These are phyloP conservation scores for Lyophyllum decastes DNA, from an alignment of 768 basidiomycete species.

Conservation along the genomic window DNA sequence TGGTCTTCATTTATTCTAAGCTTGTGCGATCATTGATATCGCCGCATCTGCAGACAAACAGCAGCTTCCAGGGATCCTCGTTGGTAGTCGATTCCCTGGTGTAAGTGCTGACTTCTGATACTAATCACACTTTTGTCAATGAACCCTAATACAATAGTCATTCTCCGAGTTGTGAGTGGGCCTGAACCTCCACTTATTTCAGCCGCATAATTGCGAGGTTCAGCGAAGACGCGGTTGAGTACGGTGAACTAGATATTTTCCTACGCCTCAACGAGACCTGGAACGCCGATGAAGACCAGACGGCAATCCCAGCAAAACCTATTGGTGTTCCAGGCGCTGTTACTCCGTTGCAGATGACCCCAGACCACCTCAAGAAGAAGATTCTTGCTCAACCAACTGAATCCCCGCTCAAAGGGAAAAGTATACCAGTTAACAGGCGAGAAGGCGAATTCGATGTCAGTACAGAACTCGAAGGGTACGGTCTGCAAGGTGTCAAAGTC, in stretches of 20 bases:
- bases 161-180: conserved; percentile 71
- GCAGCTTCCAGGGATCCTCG: conserved; percentile 80
- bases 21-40: not conserved
- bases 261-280: conserved; percentile 74
- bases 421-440: conserved; percentile 55
- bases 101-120: conserved; percentile 44
- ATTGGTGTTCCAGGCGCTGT: conserved; percentile 83
- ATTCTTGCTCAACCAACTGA: conserved; percentile 42
- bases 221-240: conserved; percentile 87
- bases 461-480: conserved; percentile 67
- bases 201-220: not conserved
- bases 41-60: conserved; percentile 61
- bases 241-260: conserved; percentile 68
- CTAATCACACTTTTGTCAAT: conserved; percentile 5
- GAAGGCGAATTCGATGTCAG: conserved; percentile 63
- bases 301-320: conserved; percentile 54
- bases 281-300: conserved; percentile 64
- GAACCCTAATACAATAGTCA: conserved; percentile 40
- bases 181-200: conserved; percentile 4
- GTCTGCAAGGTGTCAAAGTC: conserved; percentile 75
- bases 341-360: conserved; percentile 77
- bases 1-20: conserved; percentile 24
- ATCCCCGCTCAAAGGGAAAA: conserved; percentile 46
- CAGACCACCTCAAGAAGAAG: conserved; percentile 65
- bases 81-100: conserved; percentile 76